Evolutionary conservation across 164 flowering plant genomes (phyloP).

Genomic region (Nymphaea thermarum): DNA sequence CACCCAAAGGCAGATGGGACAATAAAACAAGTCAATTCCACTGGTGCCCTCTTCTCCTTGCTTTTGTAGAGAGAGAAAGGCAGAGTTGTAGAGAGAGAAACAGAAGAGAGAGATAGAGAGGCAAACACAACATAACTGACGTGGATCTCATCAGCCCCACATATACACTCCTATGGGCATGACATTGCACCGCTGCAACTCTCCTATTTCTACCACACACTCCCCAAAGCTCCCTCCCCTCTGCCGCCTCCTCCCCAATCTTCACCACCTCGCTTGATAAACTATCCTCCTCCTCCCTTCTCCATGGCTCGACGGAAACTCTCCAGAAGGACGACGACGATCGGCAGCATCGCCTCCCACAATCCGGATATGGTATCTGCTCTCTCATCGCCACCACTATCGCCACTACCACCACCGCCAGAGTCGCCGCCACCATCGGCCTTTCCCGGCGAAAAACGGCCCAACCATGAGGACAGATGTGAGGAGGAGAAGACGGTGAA

Average conservation of each 20-base stretch:
- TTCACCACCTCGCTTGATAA: not conserved
- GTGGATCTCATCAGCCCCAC: not conserved
- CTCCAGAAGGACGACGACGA: not conserved
- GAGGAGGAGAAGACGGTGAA: no score
- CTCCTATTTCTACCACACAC: not conserved
- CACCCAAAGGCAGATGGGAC: no score
- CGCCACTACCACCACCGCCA: no score
- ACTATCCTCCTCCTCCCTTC: not conserved
- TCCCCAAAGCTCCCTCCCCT: not conserved
- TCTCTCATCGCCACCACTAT: not conserved
- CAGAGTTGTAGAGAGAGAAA: no score
- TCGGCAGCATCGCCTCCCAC: not conserved
- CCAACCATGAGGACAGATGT: no score
- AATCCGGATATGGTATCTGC: not conserved
- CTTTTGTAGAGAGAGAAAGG: no score
- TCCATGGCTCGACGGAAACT: not conserved
- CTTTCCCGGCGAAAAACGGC: not conserved
- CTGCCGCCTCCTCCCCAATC: not conserved
- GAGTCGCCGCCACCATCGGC: not conserved
- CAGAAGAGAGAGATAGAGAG: no score
- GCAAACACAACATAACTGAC: not conserved
- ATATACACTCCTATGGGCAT: not conserved
- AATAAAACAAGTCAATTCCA: no score
- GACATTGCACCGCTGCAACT: not conserved
- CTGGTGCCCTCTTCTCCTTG: no score